Evolutionary conservation across 805 yeast species (phyloP).

Genomic region (Starmerella tilneyi): DNA sequence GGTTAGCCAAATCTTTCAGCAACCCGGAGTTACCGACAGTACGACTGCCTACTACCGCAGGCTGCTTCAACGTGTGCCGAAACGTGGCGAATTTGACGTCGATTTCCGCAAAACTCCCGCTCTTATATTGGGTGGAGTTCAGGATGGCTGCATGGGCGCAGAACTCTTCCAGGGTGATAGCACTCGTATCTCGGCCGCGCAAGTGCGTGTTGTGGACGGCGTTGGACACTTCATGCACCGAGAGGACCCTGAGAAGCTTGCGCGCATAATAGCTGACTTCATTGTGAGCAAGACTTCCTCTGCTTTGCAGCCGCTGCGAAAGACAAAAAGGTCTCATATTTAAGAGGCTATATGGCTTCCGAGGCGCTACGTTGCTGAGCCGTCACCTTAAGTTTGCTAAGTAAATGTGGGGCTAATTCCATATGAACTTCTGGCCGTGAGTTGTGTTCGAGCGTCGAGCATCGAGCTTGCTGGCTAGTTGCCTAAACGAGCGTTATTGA

Average conservation of each 20-base stretch:
- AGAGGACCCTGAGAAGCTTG: constrained; percentile 24
- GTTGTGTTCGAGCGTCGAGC: too few relatives aligned
- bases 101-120: constrained; percentile 20
- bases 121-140: constrained; percentile 22
- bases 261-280: constrained; percentile 14
- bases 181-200: constrained; percentile 1
- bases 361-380: too few relatives aligned
- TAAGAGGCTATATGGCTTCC: too few relatives aligned
- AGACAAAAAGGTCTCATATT: too few relatives aligned
- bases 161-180: neutral
- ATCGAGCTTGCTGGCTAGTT: too few relatives aligned
- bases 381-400: too few relatives aligned
- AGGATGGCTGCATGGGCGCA: constrained; percentile 24
- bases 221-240: constrained; percentile 29
- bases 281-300: too few relatives aligned
- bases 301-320: too few relatives aligned
- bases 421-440: too few relatives aligned
- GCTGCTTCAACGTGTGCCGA: constrained; percentile 3
- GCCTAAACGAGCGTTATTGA: too few relatives aligned
- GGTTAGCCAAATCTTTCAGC: constrained; percentile 20
- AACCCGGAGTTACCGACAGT: constrained; percentile 24
- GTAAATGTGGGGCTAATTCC: too few relatives aligned
- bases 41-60: constrained; percentile 27
- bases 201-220: constrained; percentile 18
- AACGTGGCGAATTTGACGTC: constrained; percentile 11